Percentiles rank a stretch among this genome's conserved stretches.
Evolutionary conservation across 2,329 filamentous ascomycete genomes (phyloP).

Genomic region (Conoideocrella luteorostrata): DNA sequence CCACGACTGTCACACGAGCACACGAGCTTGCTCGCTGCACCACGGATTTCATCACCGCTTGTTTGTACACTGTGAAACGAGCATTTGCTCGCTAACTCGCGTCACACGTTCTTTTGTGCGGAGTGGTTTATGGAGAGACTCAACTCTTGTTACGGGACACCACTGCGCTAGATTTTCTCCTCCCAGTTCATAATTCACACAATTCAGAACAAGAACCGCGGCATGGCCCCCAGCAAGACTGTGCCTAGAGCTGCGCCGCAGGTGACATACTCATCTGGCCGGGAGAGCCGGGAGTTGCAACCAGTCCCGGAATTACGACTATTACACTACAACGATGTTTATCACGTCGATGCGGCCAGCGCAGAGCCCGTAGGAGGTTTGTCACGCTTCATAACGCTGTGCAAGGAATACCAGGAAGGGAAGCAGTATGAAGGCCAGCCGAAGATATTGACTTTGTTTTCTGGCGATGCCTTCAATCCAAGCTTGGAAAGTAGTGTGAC

Average conservation of each 20-base stretch:
- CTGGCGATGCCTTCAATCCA: slow-evolving; percentile 88
- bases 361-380: slow-evolving; percentile 79
- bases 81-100: no score
- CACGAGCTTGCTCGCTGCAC: not conserved
- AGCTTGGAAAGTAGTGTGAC: slow-evolving; percentile 84
- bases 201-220: not conserved
- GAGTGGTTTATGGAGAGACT: no score
- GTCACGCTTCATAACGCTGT: slow-evolving; percentile 71
- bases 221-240: slow-evolving; percentile 5
- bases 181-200: no score
- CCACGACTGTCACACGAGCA: not conserved
- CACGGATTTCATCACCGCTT: no score
- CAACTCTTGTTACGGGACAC: no score
- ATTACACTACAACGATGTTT: slow-evolving; percentile 90
- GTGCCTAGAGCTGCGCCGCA: slow-evolving; percentile 21
- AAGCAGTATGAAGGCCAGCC: slow-evolving; percentile 57
- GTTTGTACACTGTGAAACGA: no score
- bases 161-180: no score
- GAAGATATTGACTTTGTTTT: slow-evolving; percentile 72
- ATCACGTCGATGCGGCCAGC: slow-evolving; percentile 71
- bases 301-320: slow-evolving; percentile 64
- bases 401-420: slow-evolving; percentile 65
- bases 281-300: slow-evolving; percentile 5
- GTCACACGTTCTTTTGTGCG: no score
- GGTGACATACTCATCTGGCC: slow-evolving; percentile 16